Evolutionary conservation across 1,284 basidiomycete genomes (phyloP).

Genomic region (Takashimella tepidaria): DNA sequence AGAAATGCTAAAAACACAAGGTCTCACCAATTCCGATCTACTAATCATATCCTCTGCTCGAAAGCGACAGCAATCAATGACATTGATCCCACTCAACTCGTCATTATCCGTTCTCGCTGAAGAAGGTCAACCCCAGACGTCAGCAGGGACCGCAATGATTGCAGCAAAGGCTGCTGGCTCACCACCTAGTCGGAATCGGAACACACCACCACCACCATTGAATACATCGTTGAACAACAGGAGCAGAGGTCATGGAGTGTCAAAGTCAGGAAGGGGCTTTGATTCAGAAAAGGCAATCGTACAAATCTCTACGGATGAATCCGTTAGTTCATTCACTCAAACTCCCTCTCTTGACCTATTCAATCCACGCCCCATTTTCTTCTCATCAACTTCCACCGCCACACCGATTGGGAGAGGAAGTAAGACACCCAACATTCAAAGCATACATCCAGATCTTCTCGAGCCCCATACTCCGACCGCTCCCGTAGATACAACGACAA

Average conservation of each 20-base stretch:
- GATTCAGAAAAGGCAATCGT: no score
- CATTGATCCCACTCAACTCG: not conserved
- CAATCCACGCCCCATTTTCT: no score
- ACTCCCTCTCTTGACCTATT: not conserved
- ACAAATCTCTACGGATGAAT: not conserved
- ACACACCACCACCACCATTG: not conserved
- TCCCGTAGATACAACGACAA: no score
- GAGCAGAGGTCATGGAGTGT: no score
- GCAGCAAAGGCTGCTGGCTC: no score
- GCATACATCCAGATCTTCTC: not conserved
- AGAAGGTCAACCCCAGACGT: no score
- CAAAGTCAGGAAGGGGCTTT: no score
- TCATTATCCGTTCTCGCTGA: not conserved
- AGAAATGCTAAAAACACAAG: slow-evolving; percentile 28
- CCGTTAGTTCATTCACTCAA: not conserved
- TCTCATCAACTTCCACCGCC: no score
- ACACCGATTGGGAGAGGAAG: not conserved
- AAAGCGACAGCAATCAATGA: slow-evolving; percentile 12
- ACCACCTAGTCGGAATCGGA: no score
- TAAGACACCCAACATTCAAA: not conserved
- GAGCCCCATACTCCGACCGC: not conserved
- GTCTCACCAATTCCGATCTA: slow-evolving; percentile 37
- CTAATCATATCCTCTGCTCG: slow-evolving; percentile 30
- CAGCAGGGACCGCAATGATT: no score
- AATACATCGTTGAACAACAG: no score